Conservation (phyloP, 768 basidiomycete species). For the Leccinum disarticulatum region DNA sequence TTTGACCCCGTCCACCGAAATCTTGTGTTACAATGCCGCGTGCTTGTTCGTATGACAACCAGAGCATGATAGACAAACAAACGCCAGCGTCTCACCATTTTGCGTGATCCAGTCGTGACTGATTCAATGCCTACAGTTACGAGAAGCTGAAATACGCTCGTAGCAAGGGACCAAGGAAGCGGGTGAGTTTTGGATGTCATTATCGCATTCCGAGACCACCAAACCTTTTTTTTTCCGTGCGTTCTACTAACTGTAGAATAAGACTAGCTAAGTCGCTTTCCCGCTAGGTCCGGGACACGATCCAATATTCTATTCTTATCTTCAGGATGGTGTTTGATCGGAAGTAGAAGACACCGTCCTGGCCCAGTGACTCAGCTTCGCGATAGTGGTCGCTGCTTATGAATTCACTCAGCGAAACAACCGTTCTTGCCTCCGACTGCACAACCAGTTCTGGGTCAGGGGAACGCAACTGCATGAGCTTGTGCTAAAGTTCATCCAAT, state of each 20-base stretch:
- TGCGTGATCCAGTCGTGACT: background rate
- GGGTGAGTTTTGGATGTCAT: background rate
- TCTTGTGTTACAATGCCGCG: background rate
- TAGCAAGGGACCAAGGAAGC: background rate
- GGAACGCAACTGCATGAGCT: background rate
- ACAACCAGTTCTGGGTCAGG: background rate
- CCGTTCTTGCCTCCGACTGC: background rate
- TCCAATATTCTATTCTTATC: background rate
- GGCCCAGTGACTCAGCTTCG: background rate
- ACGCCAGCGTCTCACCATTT: no score
- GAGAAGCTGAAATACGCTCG: background rate
- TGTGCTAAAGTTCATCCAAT: background rate
- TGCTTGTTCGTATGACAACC: background rate
- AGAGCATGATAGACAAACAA: background rate
- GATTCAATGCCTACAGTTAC: background rate
- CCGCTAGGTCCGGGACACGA: background rate
- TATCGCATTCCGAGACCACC: background rate
- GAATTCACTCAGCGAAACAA: constrained; percentile 3
- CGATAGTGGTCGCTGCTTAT: background rate
- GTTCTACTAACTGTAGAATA: background rate
- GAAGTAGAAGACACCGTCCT: background rate
- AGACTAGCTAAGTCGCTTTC: background rate
- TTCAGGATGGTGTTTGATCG: background rate
- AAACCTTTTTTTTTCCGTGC: background rate
- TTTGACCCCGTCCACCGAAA: background rate